A percentile compares a stretch with the other conserved stretches of the same genome.
Evolutionary conservation across 345 rosid genomes (phyloP).

Genomic region (Corymbia maculata): DNA sequence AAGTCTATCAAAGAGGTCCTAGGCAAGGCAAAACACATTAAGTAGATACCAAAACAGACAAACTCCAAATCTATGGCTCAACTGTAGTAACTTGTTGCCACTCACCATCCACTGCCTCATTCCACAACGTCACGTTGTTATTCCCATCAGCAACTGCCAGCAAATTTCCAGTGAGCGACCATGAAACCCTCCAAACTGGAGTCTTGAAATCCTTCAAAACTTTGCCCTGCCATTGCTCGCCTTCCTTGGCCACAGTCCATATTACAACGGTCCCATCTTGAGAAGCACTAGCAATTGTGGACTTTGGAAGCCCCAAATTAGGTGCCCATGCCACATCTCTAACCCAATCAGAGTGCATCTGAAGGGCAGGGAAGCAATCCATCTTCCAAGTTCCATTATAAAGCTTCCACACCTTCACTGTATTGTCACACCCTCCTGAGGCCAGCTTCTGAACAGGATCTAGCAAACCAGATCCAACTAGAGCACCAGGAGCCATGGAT

Average conservation of each 20-base stretch:
- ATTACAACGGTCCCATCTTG: conserved; percentile 56
- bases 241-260: conserved; percentile 50
- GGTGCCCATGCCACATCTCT: conserved; percentile 77
- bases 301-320: conserved; percentile 53
- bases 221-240: conserved; percentile 53
- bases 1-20: neutral
- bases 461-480: conserved; percentile 34
- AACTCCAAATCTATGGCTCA: conserved; percentile 22
- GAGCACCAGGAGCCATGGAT: conserved; percentile 42
- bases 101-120: conserved; percentile 49
- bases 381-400: conserved; percentile 45
- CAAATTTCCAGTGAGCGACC: conserved; percentile 57
- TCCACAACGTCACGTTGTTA: conserved; percentile 49
- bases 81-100: conserved; percentile 50
- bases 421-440: conserved; percentile 54
- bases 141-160: conserved; percentile 51
- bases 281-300: conserved; percentile 56
- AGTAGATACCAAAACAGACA: neutral
- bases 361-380: conserved; percentile 55
- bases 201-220: conserved; percentile 51
- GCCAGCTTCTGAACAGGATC: conserved; percentile 51
- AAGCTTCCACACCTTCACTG: conserved; percentile 54
- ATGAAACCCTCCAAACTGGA: conserved; percentile 51
- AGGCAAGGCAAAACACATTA: neutral
- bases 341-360: conserved; percentile 57